Evolutionary conservation across 2,329 filamentous ascomycete genomes (phyloP), one percentile per base, ranked within the genome.

Genomic region (Curvularia sp.): DNA sequence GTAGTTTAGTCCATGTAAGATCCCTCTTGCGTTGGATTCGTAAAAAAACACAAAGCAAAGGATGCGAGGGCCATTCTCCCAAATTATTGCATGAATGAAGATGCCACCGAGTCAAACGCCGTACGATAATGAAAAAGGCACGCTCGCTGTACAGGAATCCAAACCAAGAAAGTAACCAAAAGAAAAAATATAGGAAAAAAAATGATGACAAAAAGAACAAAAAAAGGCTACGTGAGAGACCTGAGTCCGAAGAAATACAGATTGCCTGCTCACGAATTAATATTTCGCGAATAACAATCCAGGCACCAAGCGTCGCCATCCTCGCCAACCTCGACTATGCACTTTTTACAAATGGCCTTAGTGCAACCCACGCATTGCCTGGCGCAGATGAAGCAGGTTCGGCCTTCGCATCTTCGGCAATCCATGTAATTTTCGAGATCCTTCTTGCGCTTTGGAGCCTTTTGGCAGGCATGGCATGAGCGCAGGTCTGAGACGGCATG

Each of bases 361-460:
- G 80, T 77, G 39, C 77, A 78, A 15, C 59, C 67, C 12, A 83
- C 78, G 65, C 89, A 91, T 64, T 86, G 79, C 26, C 89, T 79
- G 44, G 89, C 84, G 71, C 89, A 91, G n/a, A 91, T 81, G 68
- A 85, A 90, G 71, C 89, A 91, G 0, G 88, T 85, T 42, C 87
- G 81, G 61, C 84, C 79, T 9, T 82, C 80, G 69, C 89, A 91
- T 13, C 84, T 82, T 64, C 84, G 78, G 72, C 89, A 91, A 66
- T 86, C 81, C 47, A 86, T 84, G 69, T 87, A 90, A 9, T 84
- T 85, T 72, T 89, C 87, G 33, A 91, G 81, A 56, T 91, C 87
- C 5, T 82, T 82, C 71, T 85, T 89, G 65, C 86, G 86, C 52
- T 82, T 88, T 1, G 89, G 89, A 53, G 84, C 84, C 42, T 87